Conservation (phyloP, 805 yeast genomes). For the Wickerhamomyces bovis region DNA sequence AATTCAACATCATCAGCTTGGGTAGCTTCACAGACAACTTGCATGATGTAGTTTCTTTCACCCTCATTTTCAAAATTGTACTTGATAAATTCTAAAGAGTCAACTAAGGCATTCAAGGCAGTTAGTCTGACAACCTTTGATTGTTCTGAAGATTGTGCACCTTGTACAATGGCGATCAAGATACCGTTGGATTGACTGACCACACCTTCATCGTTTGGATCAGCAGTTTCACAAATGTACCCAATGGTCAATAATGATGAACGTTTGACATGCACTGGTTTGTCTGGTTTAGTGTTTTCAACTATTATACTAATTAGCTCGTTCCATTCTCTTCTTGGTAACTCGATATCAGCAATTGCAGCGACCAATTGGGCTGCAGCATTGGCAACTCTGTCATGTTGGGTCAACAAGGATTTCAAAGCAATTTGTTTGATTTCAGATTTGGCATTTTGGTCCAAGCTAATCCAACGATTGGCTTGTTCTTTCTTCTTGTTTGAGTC, state of each 20-base stretch:
- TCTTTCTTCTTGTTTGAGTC: conserved; percentile 52
- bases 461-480: conserved; percentile 71
- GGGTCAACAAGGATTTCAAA: conserved; percentile 54
- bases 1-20: conserved; percentile 76
- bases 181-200: conserved; percentile 86
- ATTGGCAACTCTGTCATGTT: conserved; percentile 74
- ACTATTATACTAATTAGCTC: conserved; percentile 79
- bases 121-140: conserved; percentile 73
- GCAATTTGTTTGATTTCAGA: conserved; percentile 60
- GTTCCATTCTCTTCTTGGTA: conserved; percentile 85
- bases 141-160: conserved; percentile 82
- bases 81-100: conserved; percentile 84
- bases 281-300: conserved; percentile 75
- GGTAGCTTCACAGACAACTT: conserved; percentile 98
- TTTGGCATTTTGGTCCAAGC: conserved; percentile 49
- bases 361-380: conserved; percentile 93
- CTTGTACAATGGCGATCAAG: conserved; percentile 92
- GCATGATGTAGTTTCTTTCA: conserved; percentile 96
- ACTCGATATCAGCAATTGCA: conserved; percentile 93
- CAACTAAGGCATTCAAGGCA: conserved; percentile 86
- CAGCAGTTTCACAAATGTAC: conserved; percentile 92
- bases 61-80: conserved; percentile 87
- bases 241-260: conserved; percentile 88
- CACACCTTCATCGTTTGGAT: conserved; percentile 66
- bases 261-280: conserved; percentile 74